Conservation (phyloP, 257 asterid genomes). For the Solanum rostratum region DNA sequence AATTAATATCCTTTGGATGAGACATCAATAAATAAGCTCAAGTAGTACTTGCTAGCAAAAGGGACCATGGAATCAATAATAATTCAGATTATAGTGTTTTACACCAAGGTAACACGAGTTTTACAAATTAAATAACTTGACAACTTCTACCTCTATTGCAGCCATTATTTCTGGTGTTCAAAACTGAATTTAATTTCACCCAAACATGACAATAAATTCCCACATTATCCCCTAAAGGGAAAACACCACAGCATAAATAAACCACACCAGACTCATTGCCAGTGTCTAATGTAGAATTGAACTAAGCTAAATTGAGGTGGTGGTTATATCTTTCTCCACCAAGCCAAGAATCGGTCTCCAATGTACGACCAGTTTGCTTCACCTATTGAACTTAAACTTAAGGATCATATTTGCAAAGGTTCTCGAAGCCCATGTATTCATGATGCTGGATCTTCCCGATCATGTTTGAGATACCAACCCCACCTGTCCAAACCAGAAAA, state of each 20-base stretch:
- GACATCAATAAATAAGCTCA: background rate
- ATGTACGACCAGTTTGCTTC: background rate
- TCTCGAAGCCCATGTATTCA: conserved; percentile 92
- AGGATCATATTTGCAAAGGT: conserved; percentile 66
- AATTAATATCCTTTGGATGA: background rate
- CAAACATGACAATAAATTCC: background rate
- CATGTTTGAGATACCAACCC: conserved; percentile 92
- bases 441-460: conserved; percentile 55
- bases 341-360: background rate
- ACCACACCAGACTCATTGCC: background rate
- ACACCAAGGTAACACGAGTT: background rate
- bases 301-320: background rate
- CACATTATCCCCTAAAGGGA: background rate
- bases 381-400: conserved; percentile 4
- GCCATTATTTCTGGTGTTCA: conserved; percentile 1
- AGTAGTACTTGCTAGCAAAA: background rate
- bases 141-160: background rate
- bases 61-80: background rate
- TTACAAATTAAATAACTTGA: background rate
- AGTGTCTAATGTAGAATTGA: background rate
- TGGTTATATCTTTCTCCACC: background rate
- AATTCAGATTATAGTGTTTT: background rate
- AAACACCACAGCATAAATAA: background rate
- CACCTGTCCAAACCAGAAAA: conserved; percentile 41
- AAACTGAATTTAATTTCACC: background rate